phyloP scores from a whole-genome alignment of 345 rosid species.

The Bruguiera parviflora region DNA sequence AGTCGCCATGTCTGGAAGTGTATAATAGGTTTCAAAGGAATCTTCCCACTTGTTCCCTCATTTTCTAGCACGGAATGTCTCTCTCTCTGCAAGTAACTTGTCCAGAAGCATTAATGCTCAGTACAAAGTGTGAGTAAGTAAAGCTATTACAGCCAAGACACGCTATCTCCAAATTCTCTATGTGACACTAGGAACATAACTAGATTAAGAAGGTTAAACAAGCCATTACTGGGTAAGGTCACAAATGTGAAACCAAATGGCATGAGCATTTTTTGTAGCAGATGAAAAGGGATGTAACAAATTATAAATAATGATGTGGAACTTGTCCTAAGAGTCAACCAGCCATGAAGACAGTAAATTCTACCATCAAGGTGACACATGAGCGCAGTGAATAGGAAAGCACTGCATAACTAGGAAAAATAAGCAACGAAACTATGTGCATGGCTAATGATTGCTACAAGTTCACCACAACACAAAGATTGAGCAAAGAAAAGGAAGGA shows the following conservation, averaged over 20 bases:
- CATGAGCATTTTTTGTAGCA: neutral
- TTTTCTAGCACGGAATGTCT: slow-evolving; percentile 52
- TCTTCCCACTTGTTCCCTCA: slow-evolving; percentile 62
- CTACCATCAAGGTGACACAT: too few species aligned
- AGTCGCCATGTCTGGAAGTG: slow-evolving; percentile 96
- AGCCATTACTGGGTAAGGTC: neutral
- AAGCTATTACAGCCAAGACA: neutral
- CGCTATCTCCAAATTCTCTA: neutral
- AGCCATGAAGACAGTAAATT: neutral
- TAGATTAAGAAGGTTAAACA: neutral
- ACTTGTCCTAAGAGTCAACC: neutral
- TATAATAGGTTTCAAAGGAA: slow-evolving; percentile 66
- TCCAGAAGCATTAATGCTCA: slow-evolving; percentile 18
- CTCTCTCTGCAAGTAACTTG: slow-evolving; percentile 65
- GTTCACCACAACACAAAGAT: too few species aligned
- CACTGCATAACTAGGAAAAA: too few species aligned
- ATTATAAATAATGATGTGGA: neutral
- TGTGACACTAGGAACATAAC: neutral
- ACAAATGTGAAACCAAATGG: neutral
- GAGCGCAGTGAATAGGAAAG: too few species aligned
- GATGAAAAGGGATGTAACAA: neutral
- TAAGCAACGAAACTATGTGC: neutral
- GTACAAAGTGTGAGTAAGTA: neutral
- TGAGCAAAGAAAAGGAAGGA: neutral
- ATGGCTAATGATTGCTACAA: neutral